phyloP scores from a whole-genome alignment of 192 early-diverging fungal species.

The Mortierella alpina region DNA sequence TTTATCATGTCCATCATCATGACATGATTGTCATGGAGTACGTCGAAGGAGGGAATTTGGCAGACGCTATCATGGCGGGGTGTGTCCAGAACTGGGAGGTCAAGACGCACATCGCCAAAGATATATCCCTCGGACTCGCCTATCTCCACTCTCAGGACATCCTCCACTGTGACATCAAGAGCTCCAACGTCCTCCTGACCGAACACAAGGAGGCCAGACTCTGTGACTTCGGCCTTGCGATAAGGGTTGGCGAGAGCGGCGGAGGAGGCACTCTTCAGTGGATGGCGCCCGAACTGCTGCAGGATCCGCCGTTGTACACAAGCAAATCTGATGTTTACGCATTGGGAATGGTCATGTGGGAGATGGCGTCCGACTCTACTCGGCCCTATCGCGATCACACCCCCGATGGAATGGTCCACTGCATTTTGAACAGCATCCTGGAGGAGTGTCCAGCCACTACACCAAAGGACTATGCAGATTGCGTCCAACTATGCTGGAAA shows the following conservation, averaged over 20 bases:
- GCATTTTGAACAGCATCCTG: constrained; percentile 6
- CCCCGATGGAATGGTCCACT: neutral
- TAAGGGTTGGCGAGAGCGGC: neutral
- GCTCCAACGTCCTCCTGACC: constrained; percentile 15
- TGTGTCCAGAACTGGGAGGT: neutral
- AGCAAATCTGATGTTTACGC: constrained; percentile 30
- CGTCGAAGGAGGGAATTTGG: constrained; percentile 3
- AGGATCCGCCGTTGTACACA: constrained; percentile 11
- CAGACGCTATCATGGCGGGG: neutral
- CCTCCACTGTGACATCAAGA: constrained; percentile 42
- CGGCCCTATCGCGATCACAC: constrained; percentile 4
- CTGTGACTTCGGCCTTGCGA: constrained; percentile 17
- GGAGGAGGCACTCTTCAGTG: neutral
- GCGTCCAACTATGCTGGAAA: constrained; percentile 2
- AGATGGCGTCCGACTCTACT: constrained; percentile 20
- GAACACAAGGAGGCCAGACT: constrained; percentile 16
- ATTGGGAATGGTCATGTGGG: constrained; percentile 30
- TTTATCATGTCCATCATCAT: neutral
- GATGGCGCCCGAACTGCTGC: constrained; percentile 10
- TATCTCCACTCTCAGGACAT: constrained; percentile 29
- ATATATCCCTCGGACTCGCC: constrained; percentile 23
- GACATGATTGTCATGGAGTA: constrained; percentile 22
- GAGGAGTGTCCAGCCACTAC: constrained; percentile 8
- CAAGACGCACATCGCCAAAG: neutral
- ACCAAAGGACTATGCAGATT: neutral